Evolutionary conservation across 2,329 filamentous ascomycete species (phyloP).

Genomic region (Colletotrichum australisinense): DNA sequence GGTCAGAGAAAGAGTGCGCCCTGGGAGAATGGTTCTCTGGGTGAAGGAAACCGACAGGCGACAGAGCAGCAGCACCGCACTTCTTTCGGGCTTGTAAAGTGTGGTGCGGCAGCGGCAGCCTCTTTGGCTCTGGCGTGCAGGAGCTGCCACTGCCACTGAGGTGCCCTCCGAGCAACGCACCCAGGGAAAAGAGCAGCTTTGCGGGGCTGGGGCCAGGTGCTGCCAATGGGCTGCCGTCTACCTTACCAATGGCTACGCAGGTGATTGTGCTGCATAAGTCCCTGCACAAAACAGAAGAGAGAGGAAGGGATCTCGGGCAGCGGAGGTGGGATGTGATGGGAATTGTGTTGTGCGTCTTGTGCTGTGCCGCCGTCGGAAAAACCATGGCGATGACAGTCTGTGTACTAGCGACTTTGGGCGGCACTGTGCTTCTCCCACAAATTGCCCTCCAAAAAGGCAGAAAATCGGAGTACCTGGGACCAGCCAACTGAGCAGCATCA

Average conservation of each 20-base stretch:
- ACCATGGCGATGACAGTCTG: conserved; percentile 12
- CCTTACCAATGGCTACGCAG: not conserved
- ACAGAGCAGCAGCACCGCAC: conserved; percentile 24
- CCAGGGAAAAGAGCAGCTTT: conserved; percentile 16
- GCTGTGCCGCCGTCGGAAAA: conserved; percentile 25
- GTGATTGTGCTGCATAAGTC: conserved; percentile 8
- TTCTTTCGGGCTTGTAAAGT: conserved; percentile 30
- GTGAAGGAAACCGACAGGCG: conserved; percentile 31
- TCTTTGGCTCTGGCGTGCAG: conserved; percentile 31
- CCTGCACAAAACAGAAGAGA: conserved; percentile 1
- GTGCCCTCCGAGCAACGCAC: conserved; percentile 8
- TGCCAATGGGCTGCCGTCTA: not conserved
- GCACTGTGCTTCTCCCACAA: conserved; percentile 26
- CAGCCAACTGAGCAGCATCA: not conserved
- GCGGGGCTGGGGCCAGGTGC: conserved; percentile 21
- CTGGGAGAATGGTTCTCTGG: conserved; percentile 29
- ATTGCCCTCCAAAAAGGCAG: not conserved
- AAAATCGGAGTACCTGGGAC: conserved; percentile 12
- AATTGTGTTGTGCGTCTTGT: not conserved
- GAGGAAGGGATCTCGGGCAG: not conserved
- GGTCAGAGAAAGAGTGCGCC: conserved; percentile 31
- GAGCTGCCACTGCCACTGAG: conserved; percentile 5
- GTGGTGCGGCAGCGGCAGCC: conserved; percentile 32
- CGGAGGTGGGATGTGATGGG: not conserved
- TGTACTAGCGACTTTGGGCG: not conserved